Percentiles rank a stretch among this genome's conserved stretches.
These are phyloP conservation scores for Stemphylium lycopersici DNA, from an alignment of 2,329 filamentous ascomycete species.

Conservation along the genomic window DNA sequence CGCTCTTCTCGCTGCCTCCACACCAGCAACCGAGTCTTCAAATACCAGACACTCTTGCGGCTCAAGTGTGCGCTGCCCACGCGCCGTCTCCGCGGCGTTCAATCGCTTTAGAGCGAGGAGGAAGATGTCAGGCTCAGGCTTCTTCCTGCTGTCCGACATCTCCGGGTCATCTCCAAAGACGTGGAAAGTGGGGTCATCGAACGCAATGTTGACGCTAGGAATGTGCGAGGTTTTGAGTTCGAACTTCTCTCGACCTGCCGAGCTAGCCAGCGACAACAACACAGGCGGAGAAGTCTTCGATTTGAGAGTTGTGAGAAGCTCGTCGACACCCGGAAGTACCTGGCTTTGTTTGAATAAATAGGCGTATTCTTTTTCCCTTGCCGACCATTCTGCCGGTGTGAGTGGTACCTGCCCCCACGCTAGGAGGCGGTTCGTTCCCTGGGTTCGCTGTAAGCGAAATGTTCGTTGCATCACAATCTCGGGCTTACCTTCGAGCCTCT, in stretches of 20 bases:
- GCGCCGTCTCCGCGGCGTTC: background rate
- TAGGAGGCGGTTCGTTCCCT: slow-evolving; percentile 28
- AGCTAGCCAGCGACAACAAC: slow-evolving; percentile 8
- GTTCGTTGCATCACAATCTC: background rate
- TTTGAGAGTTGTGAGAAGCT: slow-evolving; percentile 1
- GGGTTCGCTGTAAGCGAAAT: background rate
- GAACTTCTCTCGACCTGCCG: slow-evolving; percentile 5
- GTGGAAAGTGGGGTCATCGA: slow-evolving; percentile 2
- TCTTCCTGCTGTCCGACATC: slow-evolving; percentile 12
- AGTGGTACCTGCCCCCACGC: slow-evolving; percentile 29
- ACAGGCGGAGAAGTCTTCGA: background rate
- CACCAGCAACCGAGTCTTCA: slow-evolving; percentile 13
- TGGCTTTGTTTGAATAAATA: slow-evolving; percentile 20
- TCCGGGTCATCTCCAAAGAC: slow-evolving; percentile 10
- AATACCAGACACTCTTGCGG: slow-evolving; percentile 8
- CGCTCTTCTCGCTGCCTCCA: slow-evolving; percentile 1
- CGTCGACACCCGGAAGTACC: background rate
- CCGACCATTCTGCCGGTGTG: slow-evolving; percentile 22
- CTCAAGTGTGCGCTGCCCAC: background rate
- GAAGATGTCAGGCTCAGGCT: slow-evolving; percentile 13
- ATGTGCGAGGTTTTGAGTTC: slow-evolving; percentile 5
- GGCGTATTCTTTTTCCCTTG: slow-evolving; percentile 13
- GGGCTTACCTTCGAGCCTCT: slow-evolving; percentile 20
- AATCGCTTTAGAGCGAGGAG: slow-evolving; percentile 4
- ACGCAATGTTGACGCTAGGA: background rate